phyloP scores from a whole-genome alignment of 495 filamentous ascomycete species.

The Neurospora sp. region DNA sequence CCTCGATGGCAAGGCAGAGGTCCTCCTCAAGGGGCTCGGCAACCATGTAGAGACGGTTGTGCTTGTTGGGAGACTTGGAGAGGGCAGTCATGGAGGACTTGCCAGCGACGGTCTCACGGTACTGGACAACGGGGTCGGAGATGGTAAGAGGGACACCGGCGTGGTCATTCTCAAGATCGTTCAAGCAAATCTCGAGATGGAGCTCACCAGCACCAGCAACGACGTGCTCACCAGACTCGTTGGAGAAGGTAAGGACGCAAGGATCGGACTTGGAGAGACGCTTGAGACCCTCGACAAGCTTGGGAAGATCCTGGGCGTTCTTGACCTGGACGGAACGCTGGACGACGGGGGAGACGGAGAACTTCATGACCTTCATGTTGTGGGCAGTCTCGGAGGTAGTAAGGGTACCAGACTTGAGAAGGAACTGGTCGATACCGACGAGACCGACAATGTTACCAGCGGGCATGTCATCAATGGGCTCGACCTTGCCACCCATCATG shows the following conservation, averaged over 20 bases:
- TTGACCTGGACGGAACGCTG: conserved; percentile 98
- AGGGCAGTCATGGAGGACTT: conserved; percentile 88
- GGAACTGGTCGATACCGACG: conserved; percentile 99
- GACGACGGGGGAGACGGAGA: conserved; percentile 99
- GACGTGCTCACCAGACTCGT: conserved; percentile 92
- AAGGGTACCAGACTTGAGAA: conserved; percentile 99
- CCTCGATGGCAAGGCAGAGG: conserved; percentile 80
- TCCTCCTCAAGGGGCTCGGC: conserved; percentile 88
- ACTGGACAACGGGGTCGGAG: conserved; percentile 93
- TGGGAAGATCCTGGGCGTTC: conserved; percentile 99
- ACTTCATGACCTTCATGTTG: conserved; percentile 99
- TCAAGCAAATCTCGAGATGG: conserved; percentile 99
- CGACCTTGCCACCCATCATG: conserved; percentile 99
- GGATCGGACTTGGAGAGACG: conserved; percentile 99
- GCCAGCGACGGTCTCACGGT: conserved; percentile 86
- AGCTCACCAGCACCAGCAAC: conserved; percentile 99
- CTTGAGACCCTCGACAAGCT: conserved; percentile 99
- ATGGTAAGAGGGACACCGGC: conserved; percentile 93
- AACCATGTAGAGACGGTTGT: conserved; percentile 97
- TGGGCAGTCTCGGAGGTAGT: conserved; percentile 95
- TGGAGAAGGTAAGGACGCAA: conserved; percentile 85
- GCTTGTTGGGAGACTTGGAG: conserved; percentile 99
- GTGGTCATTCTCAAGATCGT: conserved; percentile 99
- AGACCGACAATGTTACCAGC: conserved; percentile 99
- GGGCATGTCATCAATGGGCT: conserved; percentile 98